phyloP scores from a whole-genome alignment of 2,329 filamentous ascomycete species.

The Diaporthe destruens region DNA sequence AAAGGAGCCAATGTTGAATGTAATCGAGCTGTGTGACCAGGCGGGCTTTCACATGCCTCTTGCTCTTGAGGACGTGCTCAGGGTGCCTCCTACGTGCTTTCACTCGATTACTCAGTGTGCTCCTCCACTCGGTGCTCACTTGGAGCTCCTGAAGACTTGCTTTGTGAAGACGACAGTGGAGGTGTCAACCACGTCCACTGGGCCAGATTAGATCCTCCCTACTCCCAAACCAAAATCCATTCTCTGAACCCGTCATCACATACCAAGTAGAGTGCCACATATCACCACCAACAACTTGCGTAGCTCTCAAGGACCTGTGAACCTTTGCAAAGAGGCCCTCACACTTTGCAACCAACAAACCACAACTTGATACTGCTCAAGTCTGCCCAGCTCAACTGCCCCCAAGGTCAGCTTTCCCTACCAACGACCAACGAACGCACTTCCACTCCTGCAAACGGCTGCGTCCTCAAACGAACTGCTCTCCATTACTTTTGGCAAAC shows the following conservation, averaged over 20 bases:
- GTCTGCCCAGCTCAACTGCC: background rate
- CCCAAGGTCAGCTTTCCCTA: no score
- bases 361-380: background rate
- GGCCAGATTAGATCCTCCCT: background rate
- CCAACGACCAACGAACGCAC: no score
- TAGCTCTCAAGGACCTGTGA: background rate
- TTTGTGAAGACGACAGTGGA: background rate
- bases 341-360: background rate
- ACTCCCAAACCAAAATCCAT: no score
- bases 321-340: background rate
- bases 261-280: no score
- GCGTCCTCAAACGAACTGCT: background rate
- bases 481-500: background rate
- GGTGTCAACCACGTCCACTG: background rate
- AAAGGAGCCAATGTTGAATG: rapidly evolving
- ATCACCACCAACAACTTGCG: no score
- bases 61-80: background rate
- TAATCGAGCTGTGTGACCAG: background rate
- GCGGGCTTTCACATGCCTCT: background rate
- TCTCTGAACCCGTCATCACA: background rate
- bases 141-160: background rate
- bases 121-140: background rate
- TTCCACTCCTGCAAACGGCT: background rate
- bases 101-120: background rate
- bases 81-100: background rate